phyloP scores from a whole-genome alignment of 192 early-diverging fungal genomes.

The Umbelopsis sp. region DNA sequence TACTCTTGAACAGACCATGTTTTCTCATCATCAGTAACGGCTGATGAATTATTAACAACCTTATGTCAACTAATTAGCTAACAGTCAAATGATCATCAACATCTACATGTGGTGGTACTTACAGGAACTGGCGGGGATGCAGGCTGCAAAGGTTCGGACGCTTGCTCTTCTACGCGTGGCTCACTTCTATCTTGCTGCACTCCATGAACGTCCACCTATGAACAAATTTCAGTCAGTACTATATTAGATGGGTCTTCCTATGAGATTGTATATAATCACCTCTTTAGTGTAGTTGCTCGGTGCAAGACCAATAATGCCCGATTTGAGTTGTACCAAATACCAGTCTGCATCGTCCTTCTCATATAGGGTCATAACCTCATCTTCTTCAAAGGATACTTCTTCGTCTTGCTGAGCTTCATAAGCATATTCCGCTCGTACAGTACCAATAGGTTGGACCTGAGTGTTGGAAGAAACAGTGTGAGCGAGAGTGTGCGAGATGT shows the following conservation, averaged over 20 bases:
- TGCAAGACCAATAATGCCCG: constrained; percentile 77
- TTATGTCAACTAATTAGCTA: neutral
- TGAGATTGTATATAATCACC: neutral
- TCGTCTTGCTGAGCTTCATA: constrained; percentile 84
- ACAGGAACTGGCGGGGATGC: neutral
- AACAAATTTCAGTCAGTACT: neutral
- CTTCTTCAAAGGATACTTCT: constrained; percentile 81
- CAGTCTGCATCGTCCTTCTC: constrained; percentile 91
- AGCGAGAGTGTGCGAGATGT: neutral
- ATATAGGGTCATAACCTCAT: constrained; percentile 72
- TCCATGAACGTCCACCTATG: neutral
- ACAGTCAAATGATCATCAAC: neutral
- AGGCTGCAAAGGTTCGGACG: neutral
- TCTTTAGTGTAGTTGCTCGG: constrained; percentile 68
- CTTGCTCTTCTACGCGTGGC: neutral
- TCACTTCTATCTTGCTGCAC: neutral
- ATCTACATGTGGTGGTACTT: neutral
- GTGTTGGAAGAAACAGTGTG: neutral
- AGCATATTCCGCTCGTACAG: constrained; percentile 75
- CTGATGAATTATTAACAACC: neutral
- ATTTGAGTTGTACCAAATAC: constrained; percentile 79
- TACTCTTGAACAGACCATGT: constrained; percentile 62
- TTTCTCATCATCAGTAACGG: constrained; percentile 41
- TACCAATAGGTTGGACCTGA: constrained; percentile 60
- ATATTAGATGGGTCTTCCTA: neutral